Base-by-base conservation (phyloP, 2,329 filamentous ascomycete species). In the Aureobasidium sp. region DNA sequence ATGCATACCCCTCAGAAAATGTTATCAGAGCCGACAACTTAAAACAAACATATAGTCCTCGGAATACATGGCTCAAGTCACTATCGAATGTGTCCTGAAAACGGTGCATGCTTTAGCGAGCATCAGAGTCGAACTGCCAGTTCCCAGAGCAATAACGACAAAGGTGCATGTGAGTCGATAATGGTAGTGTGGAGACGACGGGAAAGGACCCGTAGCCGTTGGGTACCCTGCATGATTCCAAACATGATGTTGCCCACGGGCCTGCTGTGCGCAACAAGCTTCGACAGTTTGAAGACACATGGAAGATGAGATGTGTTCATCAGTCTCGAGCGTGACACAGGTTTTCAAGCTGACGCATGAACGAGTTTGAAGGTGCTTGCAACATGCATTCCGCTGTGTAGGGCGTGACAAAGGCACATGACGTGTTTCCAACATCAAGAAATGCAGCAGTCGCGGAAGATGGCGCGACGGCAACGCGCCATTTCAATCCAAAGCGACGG, bases 1-100 rank as follows among this genome's bases (percentile, higher is more conserved):
- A 60, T 60, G 57, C 57, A 41, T 51, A 60, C 57, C 57, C 57
- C 57, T 60, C 34, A 20, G 41, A 26, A 44, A 47, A 59, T 34
- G 2, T 59, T 24, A 15, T 57, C 53, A 41, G 39, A n/a, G 29
- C 29, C n/a, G 41, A 36, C 36, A 20, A 15, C 29, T 34, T 17
- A 32, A 29, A 59, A 39, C 43, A 20, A 20, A 20, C 20, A 59
- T 59, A 48, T 59, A 27, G 55, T 20, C 13, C 10, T 32, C 9
- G 29, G 43, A 12, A 26, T 39, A 59, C n/a, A 46, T 47, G 9
- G 32, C 43, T 27, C 32, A 29, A 17, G 27, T 44, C 9, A 48
- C 34, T 27, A 43, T 26, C 20, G 43, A 39, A 47, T n/a, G 20
- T 29, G 55, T 47, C 24, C 27, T 36, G 26, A 36, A 15, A 37